Conservation (phyloP, 495 filamentous ascomycete species). For the Delitschia confertaspora region DNA sequence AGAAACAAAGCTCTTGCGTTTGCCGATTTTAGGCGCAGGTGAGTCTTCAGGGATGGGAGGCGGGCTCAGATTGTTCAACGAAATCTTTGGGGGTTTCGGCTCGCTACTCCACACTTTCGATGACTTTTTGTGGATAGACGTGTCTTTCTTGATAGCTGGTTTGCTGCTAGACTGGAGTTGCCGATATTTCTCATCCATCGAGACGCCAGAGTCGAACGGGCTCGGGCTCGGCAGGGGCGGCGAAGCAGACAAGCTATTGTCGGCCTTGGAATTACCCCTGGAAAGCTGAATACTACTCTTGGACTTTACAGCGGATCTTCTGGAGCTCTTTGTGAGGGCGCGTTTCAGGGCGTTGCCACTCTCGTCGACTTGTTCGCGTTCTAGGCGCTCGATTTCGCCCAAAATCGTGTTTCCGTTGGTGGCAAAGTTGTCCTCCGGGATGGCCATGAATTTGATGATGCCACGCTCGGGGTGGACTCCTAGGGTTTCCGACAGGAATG, state of each 20-base stretch:
- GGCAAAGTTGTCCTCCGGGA: slow-evolving; percentile 61
- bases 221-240: slow-evolving; percentile 20
- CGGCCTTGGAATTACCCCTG: slow-evolving; percentile 10
- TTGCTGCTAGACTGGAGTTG: background rate
- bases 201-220: slow-evolving; percentile 20
- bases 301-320: slow-evolving; percentile 13
- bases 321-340: slow-evolving; percentile 22
- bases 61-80: slow-evolving; percentile 1
- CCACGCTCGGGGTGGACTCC: slow-evolving; percentile 56
- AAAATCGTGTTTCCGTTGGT: slow-evolving; percentile 59
- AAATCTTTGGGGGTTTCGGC: background rate
- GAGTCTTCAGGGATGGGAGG: slow-evolving; percentile 17
- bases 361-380: slow-evolving; percentile 37
- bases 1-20: slow-evolving; percentile 26
- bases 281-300: slow-evolving; percentile 23
- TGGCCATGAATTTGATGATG: slow-evolving; percentile 59
- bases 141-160: background rate
- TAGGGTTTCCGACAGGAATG: slow-evolving; percentile 57
- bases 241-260: slow-evolving; percentile 2
- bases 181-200: slow-evolving; percentile 3
- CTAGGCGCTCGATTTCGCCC: slow-evolving; percentile 56
- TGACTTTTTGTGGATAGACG: background rate
- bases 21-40: slow-evolving; percentile 18
- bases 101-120: slow-evolving; percentile 1
- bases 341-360: slow-evolving; percentile 26